Conservation (phyloP, 2,329 filamentous ascomycete genomes). For the Phyllosticta paracitricarpa region DNA sequence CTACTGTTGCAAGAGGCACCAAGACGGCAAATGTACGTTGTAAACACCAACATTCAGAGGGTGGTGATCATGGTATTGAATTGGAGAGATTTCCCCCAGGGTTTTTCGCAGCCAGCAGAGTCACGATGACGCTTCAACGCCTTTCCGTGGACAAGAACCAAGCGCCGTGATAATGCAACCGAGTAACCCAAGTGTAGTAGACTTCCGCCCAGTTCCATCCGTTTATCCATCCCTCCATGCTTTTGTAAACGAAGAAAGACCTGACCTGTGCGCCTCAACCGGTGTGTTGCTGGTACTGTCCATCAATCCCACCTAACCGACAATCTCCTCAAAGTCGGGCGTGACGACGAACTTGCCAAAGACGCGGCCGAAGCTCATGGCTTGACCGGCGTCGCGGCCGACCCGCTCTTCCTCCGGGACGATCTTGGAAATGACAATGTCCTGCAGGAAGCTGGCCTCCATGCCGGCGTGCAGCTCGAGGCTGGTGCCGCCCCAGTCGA, state of each 20-base stretch:
- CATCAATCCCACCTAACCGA: conserved; percentile 18
- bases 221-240: neutral
- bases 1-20: too few species aligned
- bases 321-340: conserved; percentile 49
- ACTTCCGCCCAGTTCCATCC: neutral
- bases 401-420: conserved; percentile 22
- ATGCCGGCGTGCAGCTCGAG: conserved; percentile 49
- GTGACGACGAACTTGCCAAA: conserved; percentile 55
- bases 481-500: conserved; percentile 53
- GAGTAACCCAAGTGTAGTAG: neutral
- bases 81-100: too few species aligned
- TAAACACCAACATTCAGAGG: too few species aligned
- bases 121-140: neutral
- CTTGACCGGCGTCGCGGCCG: conserved; percentile 31
- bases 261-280: neutral
- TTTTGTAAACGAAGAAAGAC: neutral
- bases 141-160: neutral
- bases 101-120: neutral
- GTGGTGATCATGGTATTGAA: too few species aligned
- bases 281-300: neutral
- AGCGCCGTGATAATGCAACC: neutral
- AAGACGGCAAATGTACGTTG: too few species aligned
- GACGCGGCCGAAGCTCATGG: conserved; percentile 51
- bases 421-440: conserved; percentile 39
- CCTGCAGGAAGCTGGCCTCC: conserved; percentile 49